Percentiles rank a stretch among this genome's conserved stretches.
phyloP scores from a whole-genome alignment of 2,329 filamentous ascomycete genomes.

The Colletotrichum falcatum region DNA sequence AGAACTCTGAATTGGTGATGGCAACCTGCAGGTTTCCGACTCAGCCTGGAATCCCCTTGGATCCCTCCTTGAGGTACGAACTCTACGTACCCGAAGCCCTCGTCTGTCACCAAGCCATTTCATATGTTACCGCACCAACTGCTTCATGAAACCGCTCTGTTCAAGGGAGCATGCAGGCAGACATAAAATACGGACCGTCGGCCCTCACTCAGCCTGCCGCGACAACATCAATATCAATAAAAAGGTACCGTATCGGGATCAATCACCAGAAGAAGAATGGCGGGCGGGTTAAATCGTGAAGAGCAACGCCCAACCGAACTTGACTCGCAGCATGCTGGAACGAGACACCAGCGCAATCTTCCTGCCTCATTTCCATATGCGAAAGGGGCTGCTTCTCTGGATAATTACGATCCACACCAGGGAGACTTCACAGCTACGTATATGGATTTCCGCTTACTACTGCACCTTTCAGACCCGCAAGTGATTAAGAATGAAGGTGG shows the following conservation, averaged over 20 bases:
- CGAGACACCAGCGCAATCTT: conserved; percentile 26
- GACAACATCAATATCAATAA: not conserved
- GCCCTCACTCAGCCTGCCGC: not conserved
- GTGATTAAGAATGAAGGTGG: not conserved
- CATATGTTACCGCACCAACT: not conserved
- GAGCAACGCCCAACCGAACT: not conserved
- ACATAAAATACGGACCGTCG: not conserved
- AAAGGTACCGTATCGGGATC: not conserved
- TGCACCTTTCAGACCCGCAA: not conserved
- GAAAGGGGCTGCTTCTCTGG: conserved; percentile 2
- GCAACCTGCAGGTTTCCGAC: conserved; percentile 17
- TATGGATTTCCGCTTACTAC: not conserved
- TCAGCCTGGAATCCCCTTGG: conserved; percentile 35
- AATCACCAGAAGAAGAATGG: conserved; percentile 15
- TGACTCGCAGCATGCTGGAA: conserved; percentile 7
- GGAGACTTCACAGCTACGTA: not conserved
- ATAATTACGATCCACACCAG: conserved; percentile 7
- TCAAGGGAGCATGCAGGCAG: not conserved
- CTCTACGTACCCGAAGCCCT: conserved; percentile 12
- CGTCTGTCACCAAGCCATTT: conserved; percentile 12
- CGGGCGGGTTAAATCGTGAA: not conserved
- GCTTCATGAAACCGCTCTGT: conserved; percentile 15
- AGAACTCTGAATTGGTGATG: conserved; percentile 38
- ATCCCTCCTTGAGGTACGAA: conserved; percentile 2
- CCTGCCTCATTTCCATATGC: conserved; percentile 16